Evolutionary conservation across 306 rosid genomes (phyloP), one percentile per base, ranked within the genome.

Genomic region (Vigna reflexopilosa): DNA sequence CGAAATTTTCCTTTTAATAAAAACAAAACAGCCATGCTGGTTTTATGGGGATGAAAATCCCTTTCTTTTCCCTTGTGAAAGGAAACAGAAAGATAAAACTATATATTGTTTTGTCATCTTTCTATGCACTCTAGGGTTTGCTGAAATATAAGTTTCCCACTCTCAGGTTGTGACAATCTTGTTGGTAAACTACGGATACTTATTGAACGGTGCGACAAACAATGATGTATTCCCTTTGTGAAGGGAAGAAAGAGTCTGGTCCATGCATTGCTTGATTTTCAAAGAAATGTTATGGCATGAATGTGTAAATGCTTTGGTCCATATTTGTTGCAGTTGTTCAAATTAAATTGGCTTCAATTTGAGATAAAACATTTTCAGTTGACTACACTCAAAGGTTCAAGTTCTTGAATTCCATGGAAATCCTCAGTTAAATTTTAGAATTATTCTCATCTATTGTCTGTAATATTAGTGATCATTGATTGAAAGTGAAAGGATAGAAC

Each of bases 41-140:
- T n/a, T 34, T 64, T n/a, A 64, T n/a, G 70, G 49, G 40, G 30
- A 32, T 48, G 48, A 32, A 61, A 61, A 13, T 72, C 7, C 3
- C 8, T 20, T 1, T 44, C 7, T 62, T 72, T 30, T 19, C 0
- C 49, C 22, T 11, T 59, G 47, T 74, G 34, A 75, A 14, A 45
- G 32, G 49, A 16, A 12, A 48, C 13, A 62, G 6, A 15, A 22
- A 22, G 50, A 38, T 15, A 62, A 4, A 38, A 36, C 26, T n/a
- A 34, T 17, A 26, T n/a, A 76, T 15, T 42, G 61, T 73, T 19
- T 54, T 75, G 59, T 15, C 30, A 26, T n/a, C 70, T n/a, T 17
- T n/a, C 36, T 47, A n/a, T 16, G 26, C 32, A 44, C 40, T 80
- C 75, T 80, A 80, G 79, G 79, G 75, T 73, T 72, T 72, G n/a